These are phyloP conservation scores for Nephelium lappaceum DNA, from an alignment of 345 rosid genomes.

Conservation along the genomic window DNA sequence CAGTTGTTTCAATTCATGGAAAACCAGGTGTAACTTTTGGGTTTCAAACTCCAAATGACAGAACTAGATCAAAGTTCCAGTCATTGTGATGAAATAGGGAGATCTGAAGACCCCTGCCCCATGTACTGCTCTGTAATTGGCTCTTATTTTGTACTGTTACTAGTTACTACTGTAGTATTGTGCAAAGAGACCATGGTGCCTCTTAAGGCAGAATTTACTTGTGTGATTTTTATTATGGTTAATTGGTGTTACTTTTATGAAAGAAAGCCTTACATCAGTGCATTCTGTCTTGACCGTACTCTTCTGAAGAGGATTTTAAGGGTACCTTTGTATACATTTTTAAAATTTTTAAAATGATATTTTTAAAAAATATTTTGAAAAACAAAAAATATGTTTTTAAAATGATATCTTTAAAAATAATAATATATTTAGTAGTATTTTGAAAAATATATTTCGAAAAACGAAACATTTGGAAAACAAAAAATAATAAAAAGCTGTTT, in stretches of 20 bases:
- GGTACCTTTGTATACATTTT: too few species aligned
- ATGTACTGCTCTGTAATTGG: neutral
- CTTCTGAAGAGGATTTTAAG: too few species aligned
- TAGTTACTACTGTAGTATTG: neutral
- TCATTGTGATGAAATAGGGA: conserved; percentile 9
- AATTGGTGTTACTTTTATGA: neutral
- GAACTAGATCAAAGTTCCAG: conserved; percentile 1
- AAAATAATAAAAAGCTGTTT: too few species aligned
- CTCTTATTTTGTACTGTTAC: neutral
- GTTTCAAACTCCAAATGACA: neutral
- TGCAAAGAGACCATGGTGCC: conserved; percentile 13
- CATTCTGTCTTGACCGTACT: neutral
- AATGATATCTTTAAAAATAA: too few species aligned
- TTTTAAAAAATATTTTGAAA: too few species aligned
- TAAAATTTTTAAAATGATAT: too few species aligned
- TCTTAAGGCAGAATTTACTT: neutral
- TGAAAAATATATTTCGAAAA: too few species aligned
- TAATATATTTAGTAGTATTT: too few species aligned
- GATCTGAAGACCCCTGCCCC: neutral
- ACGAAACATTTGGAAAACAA: too few species aligned
- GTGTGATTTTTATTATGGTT: conserved; percentile 6
- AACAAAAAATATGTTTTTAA: too few species aligned
- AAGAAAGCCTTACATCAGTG: neutral
- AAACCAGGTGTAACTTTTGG: conserved; percentile 14
- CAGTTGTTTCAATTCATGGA: conserved; percentile 12